These are phyloP conservation scores for Tuber calosporum DNA, from an alignment of 495 filamentous ascomycete genomes.

Conservation along the genomic window DNA sequence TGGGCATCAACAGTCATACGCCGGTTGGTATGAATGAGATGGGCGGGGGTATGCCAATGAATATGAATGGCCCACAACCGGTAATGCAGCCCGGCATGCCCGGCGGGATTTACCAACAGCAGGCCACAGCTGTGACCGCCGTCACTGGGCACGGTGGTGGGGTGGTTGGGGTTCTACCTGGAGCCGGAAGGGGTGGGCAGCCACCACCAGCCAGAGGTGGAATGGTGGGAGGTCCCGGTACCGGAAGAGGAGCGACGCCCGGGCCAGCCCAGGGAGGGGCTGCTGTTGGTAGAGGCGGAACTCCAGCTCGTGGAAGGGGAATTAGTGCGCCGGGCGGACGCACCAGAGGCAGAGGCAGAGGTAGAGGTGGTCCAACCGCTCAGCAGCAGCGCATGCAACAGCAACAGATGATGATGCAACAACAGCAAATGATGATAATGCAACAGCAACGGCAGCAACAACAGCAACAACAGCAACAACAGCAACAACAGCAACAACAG, in stretches of 20 bases:
- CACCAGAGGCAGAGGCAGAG: background rate
- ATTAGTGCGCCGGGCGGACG: background rate
- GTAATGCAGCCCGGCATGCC: background rate
- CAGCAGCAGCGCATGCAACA: slow-evolving; percentile 27
- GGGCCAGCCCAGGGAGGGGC: no score
- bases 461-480: background rate
- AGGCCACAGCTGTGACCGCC: background rate
- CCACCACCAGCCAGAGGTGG: background rate
- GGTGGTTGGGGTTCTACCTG: background rate
- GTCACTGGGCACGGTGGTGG: background rate
- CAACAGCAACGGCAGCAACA: background rate
- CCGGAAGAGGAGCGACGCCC: slow-evolving; percentile 4
- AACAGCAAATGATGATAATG: slow-evolving; percentile 15
- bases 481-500: background rate
- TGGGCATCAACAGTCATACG: background rate
- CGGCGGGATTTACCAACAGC: background rate
- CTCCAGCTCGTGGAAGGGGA: background rate
- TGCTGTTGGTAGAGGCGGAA: slow-evolving; percentile 11
- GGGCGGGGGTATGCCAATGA: background rate
- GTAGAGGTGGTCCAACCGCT: background rate
- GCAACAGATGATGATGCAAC: slow-evolving; percentile 22
- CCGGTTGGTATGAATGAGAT: background rate
- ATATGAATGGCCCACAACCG: background rate
- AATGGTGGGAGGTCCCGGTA: slow-evolving; percentile 7
- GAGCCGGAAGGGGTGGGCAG: background rate